Evolutionary conservation across 495 filamentous ascomycete species (phyloP).

Genomic region (Cercophora samala): DNA sequence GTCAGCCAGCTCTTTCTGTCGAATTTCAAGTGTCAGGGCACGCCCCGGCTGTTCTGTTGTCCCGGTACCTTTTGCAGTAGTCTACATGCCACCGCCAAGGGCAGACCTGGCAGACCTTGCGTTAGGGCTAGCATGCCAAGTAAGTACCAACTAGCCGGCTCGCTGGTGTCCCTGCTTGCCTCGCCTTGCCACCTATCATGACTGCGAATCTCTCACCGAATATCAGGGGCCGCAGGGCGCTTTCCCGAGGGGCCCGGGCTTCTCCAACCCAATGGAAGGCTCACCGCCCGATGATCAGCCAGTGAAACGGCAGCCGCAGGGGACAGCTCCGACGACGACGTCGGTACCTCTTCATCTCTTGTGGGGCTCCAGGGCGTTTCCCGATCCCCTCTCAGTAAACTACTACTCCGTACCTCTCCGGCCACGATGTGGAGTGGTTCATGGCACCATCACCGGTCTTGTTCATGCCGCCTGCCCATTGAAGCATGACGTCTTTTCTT

Average conservation of each 20-base stretch:
- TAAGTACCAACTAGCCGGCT: slow-evolving; percentile 19
- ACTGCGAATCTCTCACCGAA: slow-evolving; percentile 17
- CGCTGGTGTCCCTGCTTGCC: slow-evolving; percentile 14
- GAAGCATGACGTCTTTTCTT: slow-evolving; percentile 11
- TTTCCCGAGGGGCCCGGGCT: slow-evolving; percentile 25
- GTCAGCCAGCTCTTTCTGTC: not conserved
- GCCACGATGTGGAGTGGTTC: slow-evolving; percentile 5
- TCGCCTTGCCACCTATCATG: slow-evolving; percentile 16
- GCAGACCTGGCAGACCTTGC: not conserved
- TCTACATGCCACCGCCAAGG: not conserved
- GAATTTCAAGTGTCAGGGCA: not conserved
- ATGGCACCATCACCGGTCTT: not conserved
- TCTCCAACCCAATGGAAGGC: slow-evolving; percentile 14
- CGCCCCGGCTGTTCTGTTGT: not conserved
- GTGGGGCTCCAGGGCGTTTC: slow-evolving; percentile 10
- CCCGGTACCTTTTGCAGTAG: not conserved
- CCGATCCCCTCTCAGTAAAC: slow-evolving; percentile 12
- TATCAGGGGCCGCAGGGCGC: slow-evolving; percentile 17
- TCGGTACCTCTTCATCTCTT: not conserved
- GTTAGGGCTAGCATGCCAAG: slow-evolving; percentile 7
- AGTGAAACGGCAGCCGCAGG: slow-evolving; percentile 9
- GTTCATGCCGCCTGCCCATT: not conserved
- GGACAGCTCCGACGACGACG: slow-evolving; percentile 1
- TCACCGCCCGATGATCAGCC: slow-evolving; percentile 28
- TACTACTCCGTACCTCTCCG: too few species aligned